A percentile compares a stretch with the other conserved stretches of the same genome.
Conservation (phyloP, 2,329 filamentous ascomycete species). For the Arthrobotrys conoides region DNA sequence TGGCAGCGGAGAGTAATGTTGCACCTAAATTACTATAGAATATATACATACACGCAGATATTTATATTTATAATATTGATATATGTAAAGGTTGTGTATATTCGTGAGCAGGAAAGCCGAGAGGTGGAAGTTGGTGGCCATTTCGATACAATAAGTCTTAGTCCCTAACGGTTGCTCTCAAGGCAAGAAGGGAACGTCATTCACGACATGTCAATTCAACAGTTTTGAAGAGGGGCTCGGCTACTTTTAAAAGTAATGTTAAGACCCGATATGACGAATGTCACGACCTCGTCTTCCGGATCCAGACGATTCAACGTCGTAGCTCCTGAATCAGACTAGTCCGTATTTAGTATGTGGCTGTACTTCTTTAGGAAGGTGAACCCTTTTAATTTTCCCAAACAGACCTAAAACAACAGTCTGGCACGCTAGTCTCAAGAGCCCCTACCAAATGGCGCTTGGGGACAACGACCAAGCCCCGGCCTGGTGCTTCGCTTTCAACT, state of each 20-base stretch:
- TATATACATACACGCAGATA: background rate
- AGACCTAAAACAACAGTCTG: conserved; percentile 1
- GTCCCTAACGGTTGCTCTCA: background rate
- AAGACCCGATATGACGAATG: background rate
- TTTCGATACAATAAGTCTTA: conserved; percentile 2
- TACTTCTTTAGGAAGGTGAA: background rate
- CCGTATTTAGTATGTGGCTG: background rate
- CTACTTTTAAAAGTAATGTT: background rate
- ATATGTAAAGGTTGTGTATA: no score
- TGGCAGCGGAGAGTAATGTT: no score
- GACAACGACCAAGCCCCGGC: no score
- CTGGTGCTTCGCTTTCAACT: no score
- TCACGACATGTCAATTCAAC: no score
- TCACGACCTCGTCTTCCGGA: background rate
- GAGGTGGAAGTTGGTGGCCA: background rate
- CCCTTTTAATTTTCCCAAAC: background rate
- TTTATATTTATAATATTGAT: no score
- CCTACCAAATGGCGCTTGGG: background rate
- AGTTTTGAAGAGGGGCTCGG: background rate
- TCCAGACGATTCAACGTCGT: no score
- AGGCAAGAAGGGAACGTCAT: conserved; percentile 10
- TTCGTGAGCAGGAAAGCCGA: background rate
- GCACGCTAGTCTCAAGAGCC: background rate
- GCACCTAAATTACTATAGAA: no score
- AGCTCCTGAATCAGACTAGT: background rate